Base-by-base conservation (phyloP, 2,329 filamentous ascomycete species). In the Monosporascus ibericus region DNA sequence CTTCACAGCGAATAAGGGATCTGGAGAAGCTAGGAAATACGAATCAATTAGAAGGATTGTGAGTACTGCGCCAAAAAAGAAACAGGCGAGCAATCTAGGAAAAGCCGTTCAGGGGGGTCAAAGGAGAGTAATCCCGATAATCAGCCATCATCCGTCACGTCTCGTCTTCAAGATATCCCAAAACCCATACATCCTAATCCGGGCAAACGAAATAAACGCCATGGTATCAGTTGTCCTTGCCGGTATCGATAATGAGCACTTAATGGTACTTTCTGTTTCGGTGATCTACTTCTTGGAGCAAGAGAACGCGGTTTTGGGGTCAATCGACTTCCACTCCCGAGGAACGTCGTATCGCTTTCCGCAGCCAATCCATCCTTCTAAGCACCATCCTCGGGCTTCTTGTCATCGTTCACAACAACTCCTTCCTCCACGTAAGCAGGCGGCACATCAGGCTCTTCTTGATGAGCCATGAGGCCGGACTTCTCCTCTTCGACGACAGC, bases 401-500 rank as follows among this genome's bases (percentile, higher is more conserved):
- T 63, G 48, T 60, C 59, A 34, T 62, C 60, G 15, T 52, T 48
- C 39, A 56, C 52, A 15, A 49, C 47, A 27, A 64, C 15, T 30
- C 58, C 60, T n/a, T 61, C 54, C 44, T 67, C 62, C 3, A 60
- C 50, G 37, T 67, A 68, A 37, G 62, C 62, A 4, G 65, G 66
- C 1, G 64, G 65, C 2, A 59, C 56, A 20, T 67, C 65, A 6
- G 57, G 49, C 22, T 68, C 68, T 48, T 69, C 60, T 44, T 70
- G 67, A 18, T 69, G 54, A 24, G 67, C 68, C 69, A 82, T 75
- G 51, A 82, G 67, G 27, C 72, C 72, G 5, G 70, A 63, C 70
- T 82, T 81, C 66, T 81, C 79, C 22, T 78, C 75, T 1, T 68
- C 68, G 15, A 55, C 61, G 37, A 64, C 70, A 47, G 61, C 65